phyloP scores from a whole-genome alignment of 2,329 filamentous ascomycete species.

The Knufia petricola region DNA sequence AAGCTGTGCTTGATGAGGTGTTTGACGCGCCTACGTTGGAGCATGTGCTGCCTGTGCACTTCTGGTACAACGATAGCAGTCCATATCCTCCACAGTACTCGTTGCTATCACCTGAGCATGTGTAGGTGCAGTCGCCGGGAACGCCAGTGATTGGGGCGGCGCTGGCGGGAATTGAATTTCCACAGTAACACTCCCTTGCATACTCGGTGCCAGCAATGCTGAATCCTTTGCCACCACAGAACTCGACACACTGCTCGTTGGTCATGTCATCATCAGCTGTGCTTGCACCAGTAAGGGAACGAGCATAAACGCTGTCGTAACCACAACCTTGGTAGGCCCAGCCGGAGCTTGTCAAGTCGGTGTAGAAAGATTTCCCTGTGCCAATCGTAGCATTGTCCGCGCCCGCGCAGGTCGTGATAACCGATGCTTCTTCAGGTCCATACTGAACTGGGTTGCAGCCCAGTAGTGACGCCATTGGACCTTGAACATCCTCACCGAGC shows the following conservation, averaged over 20 bases:
- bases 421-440: slow-evolving; percentile 28
- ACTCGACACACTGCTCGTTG: slow-evolving; percentile 25
- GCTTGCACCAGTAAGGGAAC: slow-evolving; percentile 27
- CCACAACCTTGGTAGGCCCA: slow-evolving; percentile 58
- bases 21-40: slow-evolving; percentile 14
- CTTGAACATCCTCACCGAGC: slow-evolving; percentile 27
- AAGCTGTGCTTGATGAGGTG: neutral
- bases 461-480: slow-evolving; percentile 20
- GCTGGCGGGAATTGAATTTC: slow-evolving; percentile 17
- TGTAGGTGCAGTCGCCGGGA: slow-evolving; percentile 23
- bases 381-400: slow-evolving; percentile 29
- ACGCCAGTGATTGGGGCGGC: slow-evolving; percentile 23
- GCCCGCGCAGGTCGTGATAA: slow-evolving; percentile 24
- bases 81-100: slow-evolving; percentile 23
- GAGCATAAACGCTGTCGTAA: slow-evolving; percentile 31
- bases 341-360: slow-evolving; percentile 39
- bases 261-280: slow-evolving; percentile 22
- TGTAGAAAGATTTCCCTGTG: slow-evolving; percentile 33
- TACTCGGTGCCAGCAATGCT: slow-evolving; percentile 27
- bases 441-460: slow-evolving; percentile 24
- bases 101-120: slow-evolving; percentile 22
- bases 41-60: slow-evolving; percentile 20
- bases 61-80: slow-evolving; percentile 23
- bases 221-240: slow-evolving; percentile 27
- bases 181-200: slow-evolving; percentile 22